Conservation (phyloP, 441 rosid species). For the Populus tomentosa region DNA sequence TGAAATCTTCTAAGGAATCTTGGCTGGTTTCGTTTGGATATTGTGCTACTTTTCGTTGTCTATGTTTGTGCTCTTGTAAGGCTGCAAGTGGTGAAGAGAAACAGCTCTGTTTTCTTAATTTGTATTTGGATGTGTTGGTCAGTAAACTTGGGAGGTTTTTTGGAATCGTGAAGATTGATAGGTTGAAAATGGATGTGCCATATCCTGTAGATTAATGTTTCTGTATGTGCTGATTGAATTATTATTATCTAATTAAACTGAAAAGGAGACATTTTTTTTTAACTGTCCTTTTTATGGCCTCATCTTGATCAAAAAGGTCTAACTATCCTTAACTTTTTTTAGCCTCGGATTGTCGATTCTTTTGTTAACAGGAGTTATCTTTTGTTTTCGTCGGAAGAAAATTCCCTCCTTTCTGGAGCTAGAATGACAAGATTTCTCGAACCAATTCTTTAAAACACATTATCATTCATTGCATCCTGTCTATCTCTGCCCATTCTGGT, state of each 20-base stretch:
- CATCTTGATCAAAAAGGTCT: background rate
- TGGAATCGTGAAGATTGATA: background rate
- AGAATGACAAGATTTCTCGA: background rate
- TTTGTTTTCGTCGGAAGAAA: background rate
- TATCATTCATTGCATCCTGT: background rate
- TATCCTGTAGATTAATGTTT: background rate
- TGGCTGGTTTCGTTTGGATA: background rate
- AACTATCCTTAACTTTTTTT: background rate
- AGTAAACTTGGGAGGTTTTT: background rate
- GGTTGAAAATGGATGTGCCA: background rate
- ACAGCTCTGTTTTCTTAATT: background rate
- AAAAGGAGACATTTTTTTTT: background rate
- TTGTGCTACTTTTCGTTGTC: background rate
- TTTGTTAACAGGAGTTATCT: background rate
- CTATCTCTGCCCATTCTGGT: background rate
- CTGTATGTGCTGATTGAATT: background rate
- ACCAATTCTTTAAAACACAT: background rate
- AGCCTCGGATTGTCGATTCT: background rate
- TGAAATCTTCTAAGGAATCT: background rate
- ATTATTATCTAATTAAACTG: background rate
- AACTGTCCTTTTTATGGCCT: background rate
- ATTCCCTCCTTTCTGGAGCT: background rate
- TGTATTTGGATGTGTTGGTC: background rate
- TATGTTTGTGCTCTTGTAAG: background rate
- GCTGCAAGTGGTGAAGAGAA: no score